phyloP scores from a whole-genome alignment of 345 rosid genomes.

The Crucihimalaya himalaica region DNA sequence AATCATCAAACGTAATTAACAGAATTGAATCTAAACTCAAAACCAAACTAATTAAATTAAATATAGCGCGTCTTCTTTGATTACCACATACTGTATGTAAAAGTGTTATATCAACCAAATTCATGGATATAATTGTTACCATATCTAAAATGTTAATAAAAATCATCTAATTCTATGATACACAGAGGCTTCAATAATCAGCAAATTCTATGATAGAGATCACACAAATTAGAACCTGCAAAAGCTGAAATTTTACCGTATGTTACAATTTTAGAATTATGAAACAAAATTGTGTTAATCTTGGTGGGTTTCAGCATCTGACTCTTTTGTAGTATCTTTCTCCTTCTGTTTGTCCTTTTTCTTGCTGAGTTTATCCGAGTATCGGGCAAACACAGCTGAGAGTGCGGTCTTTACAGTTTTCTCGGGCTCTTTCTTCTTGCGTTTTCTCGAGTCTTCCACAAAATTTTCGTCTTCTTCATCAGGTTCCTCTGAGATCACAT shows the following conservation, averaged over 20 bases:
- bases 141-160: background rate
- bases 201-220: background rate
- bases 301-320: slow-evolving; percentile 25
- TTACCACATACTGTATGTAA: too few relatives aligned
- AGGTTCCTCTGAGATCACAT: slow-evolving; percentile 44
- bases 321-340: slow-evolving; percentile 4
- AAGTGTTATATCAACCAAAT: too few relatives aligned
- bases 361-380: slow-evolving; percentile 50
- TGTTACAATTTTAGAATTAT: slow-evolving; percentile 10
- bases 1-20: background rate
- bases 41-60: background rate
- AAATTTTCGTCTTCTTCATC: slow-evolving; percentile 49
- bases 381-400: slow-evolving; percentile 72
- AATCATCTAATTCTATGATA: background rate
- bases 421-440: slow-evolving; percentile 63
- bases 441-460: slow-evolving; percentile 50
- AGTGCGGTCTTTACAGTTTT: slow-evolving; percentile 68
- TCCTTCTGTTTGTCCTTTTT: slow-evolving; percentile 25
- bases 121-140: background rate
- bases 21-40: background rate
- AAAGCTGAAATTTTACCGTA: background rate
- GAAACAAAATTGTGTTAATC: background rate
- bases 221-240: background rate
- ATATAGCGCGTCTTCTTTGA: background rate
- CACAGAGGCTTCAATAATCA: background rate